These are phyloP conservation scores for Aspergillus neoniger DNA, from an alignment of 2,329 filamentous ascomycete species.

Conservation along the genomic window DNA sequence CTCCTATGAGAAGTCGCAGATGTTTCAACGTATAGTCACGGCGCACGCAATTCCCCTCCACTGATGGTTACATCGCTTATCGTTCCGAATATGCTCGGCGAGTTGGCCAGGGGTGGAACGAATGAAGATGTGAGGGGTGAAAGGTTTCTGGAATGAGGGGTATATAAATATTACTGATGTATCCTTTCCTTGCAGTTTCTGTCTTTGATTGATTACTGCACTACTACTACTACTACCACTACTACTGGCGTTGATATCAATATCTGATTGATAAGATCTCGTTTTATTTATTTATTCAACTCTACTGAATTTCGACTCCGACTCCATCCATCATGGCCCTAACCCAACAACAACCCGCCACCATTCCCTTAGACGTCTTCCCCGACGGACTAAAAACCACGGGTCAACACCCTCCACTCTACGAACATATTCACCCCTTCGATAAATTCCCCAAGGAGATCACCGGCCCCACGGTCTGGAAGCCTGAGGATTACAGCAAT, in stretches of 20 bases:
- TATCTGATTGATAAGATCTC: background rate
- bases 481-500: slow-evolving; percentile 62
- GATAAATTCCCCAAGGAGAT: slow-evolving; percentile 70
- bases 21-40: background rate
- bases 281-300: background rate
- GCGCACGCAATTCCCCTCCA: slow-evolving; percentile 6
- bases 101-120: background rate
- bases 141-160: background rate
- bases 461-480: slow-evolving; percentile 72
- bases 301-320: too few species aligned
- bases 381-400: slow-evolving; percentile 68
- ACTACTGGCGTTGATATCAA: background rate
- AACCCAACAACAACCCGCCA: slow-evolving; percentile 42
- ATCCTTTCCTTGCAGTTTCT: background rate
- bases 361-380: slow-evolving; percentile 53
- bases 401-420: slow-evolving; percentile 71
- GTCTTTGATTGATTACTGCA: background rate
- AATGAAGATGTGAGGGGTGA: too few species aligned
- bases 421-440: slow-evolving; percentile 66
- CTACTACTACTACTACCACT: background rate
- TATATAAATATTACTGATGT: background rate
- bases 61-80: slow-evolving; percentile 3
- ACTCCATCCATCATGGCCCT: slow-evolving; percentile 27
- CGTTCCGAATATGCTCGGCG: background rate
- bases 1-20: background rate